Evolutionary conservation across 768 basidiomycete species (phyloP), one percentile per base, ranked within the genome.

Genomic region (Hirschioporus abietinus): DNA sequence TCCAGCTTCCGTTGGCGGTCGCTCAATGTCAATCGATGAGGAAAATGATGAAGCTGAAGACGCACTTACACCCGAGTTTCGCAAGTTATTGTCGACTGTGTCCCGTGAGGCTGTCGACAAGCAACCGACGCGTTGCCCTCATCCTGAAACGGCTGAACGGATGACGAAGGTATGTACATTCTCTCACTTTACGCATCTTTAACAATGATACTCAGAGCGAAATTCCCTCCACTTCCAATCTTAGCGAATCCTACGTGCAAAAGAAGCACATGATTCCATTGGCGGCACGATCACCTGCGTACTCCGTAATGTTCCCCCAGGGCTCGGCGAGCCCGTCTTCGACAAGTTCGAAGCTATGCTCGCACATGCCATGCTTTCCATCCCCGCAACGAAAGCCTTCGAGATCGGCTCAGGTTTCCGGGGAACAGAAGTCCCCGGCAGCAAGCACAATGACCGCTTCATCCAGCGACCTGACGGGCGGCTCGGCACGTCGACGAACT

Each of bases 241-340:
- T 8, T 71, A 97, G 95, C 90, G 95, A 70, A 98, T 99, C 76
- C 82, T 97, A 70, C 90, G 92, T 64, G 95, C 97, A 36, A 98
- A 98, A 77, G 89, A 93, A 23, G 83, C 87, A 1, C 80, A 86
- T 65, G 97, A 99, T 80, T 99, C 96, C 2, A 96, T 99, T 69
- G 97, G 97, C 63, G 97, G 97, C n/a, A 96, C 93, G 1, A 88
- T 99, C 65, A 99, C 95, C 66, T 99, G 97, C 75, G 93, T 99
- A 52, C 92, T 99, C 71, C 91, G 96, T 59, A 88, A 89, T 66
- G 88, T 90, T 1, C 97, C 97, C 60, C 79, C 89, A 23, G 97
- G 97, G 8, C 86, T 99, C 30, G 97, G 97, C 63, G 97, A 99
- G 77, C 97, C 97, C 64, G 91, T 93, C 63, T 99, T 99, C 77